Base-by-base conservation (phyloP, 2,329 filamentous ascomycete genomes). In the Emericellopsis cladophorae region DNA sequence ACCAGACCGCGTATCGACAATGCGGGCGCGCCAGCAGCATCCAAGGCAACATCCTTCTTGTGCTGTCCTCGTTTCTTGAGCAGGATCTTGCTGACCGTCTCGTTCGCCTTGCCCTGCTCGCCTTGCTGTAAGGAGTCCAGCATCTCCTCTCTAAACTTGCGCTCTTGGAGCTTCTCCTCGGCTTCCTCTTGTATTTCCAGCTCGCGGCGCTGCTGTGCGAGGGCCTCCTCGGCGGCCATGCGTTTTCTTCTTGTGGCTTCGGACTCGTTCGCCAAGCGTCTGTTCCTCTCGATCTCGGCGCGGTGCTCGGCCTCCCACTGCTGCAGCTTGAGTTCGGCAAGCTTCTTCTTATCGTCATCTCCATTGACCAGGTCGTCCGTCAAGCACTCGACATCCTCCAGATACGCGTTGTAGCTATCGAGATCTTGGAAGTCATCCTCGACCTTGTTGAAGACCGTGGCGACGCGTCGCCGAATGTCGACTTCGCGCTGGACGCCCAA, bases 341-440 rank as follows among this genome's bases (percentile, higher is more conserved):
- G 55, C 24, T 54, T 54, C 41, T 64, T 74, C n/a, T 79, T 76
- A 1, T 80, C 70, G 44, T 89, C 79, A 35, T 67, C 71, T 34
- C 81, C 79, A 48, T 79, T 72, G 40, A 95, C 81, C 9, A 98
- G 71, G 55, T 95, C 90, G 63, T 89, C 88, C 2, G 89, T 89
- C 46, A 95, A 74, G 48, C 83, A 79, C 66, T 98, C 92, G 32
- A 95, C 86, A 54, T 85, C 80, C 61, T 96, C 87, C 11, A 98
- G 77, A 64, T 96, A 95, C 60, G 95, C 81, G 63, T 98, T 95
- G 68, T 81, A 98, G 55, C 80, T 83, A 35, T 76, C 67, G 44
- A 95, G 70, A 2, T 76, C 79, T 59, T 93, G 84, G 53, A 98
- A 98, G 58, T 98, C 92, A 46, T 92, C 85, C 63, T 95, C 82